Base-by-base conservation (phyloP, 345 rosid genomes). In the Heritiera littoralis region DNA sequence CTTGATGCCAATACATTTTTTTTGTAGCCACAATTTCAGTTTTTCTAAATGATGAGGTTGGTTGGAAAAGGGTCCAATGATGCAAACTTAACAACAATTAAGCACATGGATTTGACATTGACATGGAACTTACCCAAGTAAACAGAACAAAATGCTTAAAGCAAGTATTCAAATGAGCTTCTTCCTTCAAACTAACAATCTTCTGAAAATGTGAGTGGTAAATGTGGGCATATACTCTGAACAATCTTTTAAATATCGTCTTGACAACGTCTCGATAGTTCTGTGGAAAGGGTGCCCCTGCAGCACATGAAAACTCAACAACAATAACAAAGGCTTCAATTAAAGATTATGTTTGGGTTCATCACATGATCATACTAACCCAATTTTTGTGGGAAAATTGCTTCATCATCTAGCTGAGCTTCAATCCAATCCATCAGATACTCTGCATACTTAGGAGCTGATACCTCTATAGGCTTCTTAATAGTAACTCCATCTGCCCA, bases 361-460 rank as follows among this genome's bases (percentile, higher is more conserved):
- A 59, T 60, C 2, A 12, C 20, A 10, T 49, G n/a, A 35, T 51
- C 60, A 6, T 52, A 80, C 81, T 65, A 20, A 91, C 92, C 95
- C 51, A 90, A 46, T 55, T 67, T 90, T 77, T 91, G 95, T 17
- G 95, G 91, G 82, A 91, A 91, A 55, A 89, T 86, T 30, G 83
- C 75, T 81, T 91, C 93, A 70, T 91, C 91, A 17, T 91, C 95
- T 15, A 91, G 88, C 79, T 89, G 92, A 65, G 77, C 12, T 68
- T 89, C 95, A 38, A 91, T 90, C 95, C 95, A 91, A 68, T 91
- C 92, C 93, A 91, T 91, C 81, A 90, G 79, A 83, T 87, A 89
- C 46, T 91, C 95, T 0, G 87, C 95, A 35, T 91, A 90, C 52
- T 89, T 89, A 3, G 95, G 93, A 84, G 95, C 95, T 51, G 95